Evolutionary conservation across 129 eudicot genomes (phyloP), one percentile per base, ranked within the genome.

Genomic region (Centaurea solstitialis): DNA sequence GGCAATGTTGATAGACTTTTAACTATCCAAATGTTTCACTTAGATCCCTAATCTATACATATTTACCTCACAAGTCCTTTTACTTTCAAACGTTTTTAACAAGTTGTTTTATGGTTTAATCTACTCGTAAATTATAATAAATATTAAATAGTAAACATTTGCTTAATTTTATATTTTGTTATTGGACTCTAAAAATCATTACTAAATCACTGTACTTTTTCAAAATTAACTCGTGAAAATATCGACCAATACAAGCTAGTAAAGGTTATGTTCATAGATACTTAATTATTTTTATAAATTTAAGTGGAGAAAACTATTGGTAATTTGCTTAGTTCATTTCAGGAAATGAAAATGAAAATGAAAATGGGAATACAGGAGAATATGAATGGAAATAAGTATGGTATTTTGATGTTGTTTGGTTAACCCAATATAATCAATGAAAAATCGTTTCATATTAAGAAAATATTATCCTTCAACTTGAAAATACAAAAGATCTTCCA

Each of bases 1-100:
- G 84, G 45, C 79, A 24, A 62, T 64, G 26, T 62, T 79, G 77
- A 79, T 59, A 7, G 11, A 17, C 65, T 57, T 62, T 72, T 5
- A 59, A 53, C 13, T 35, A 53, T 8, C 22, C 18, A 69, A 39
- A 35, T 4, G 0, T 50, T 50, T 79, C 40, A 70, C 71, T 37
- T 79, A 5, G 21, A 70, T 70, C 70, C 68, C 22, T 62, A 11
- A 9, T 37, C 38, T 22, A 76, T 76, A 6, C 23, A 22, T 75
- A 13, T 35, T 61, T 76, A 61, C 12, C 23, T 61, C 23, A 76
- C 12, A 62, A 76, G 24, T 61, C 70, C 80, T 21, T 12, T 21
- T 76, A 62, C 72, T 62, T 57, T 57, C 64, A 17, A 53, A 17
- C 64, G 22, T 17, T 17, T 57, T 5, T 15, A 5, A 47, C 17